Evolutionary conservation across 768 basidiomycete species (phyloP), one percentile per base, ranked within the genome.

Genomic region (Boletus vermiculosoides): DNA sequence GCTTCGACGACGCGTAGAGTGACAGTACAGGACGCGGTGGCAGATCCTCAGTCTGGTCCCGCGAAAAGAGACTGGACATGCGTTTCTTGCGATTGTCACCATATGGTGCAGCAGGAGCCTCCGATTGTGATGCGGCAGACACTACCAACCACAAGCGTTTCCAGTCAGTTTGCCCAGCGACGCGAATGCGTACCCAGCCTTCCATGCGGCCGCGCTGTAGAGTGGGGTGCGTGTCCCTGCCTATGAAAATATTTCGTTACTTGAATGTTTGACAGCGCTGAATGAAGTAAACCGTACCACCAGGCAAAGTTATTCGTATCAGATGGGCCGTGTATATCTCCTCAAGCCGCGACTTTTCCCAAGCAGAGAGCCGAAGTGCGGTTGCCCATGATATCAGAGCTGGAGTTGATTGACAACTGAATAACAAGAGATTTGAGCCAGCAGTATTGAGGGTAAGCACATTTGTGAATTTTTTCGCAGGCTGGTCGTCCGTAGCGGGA

Each of bases 101-200:
- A 58, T 71, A 41, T 60, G 66, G 33, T 49, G 66, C 37, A 64
- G 71, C 54, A 40, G 58, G 55, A 25, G 20, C 42, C 22, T 66
- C 60, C 3, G 68, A 40, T 37, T 75, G 73, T n/a, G 71, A 65
- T 6, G 79, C 82, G 47, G 81, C 80, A 57, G 76, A 77, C 6
- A 97, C 76, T 7, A 87, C 82, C 78, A 92, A 83, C 90, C 92
- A 98, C 45, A 94, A 80, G 41, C 85, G 82, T 70, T 94, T 94
- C 96, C 96, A 98, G 63, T 97, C 94, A 0, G 92, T 94, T 64
- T 94, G 93, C n/a, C 96, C 95, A n/a, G 94, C 89, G 39, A 98
- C 79, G 45, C 96, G 87, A 45, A 94, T 81, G 63, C 88, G 83
- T 18, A 93, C 88, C 90, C 91, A 94, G 1, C 95, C 96, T 70